These are phyloP conservation scores for Kondoa malvinella DNA, from an alignment of 768 basidiomycete genomes.

Conservation along the genomic window DNA sequence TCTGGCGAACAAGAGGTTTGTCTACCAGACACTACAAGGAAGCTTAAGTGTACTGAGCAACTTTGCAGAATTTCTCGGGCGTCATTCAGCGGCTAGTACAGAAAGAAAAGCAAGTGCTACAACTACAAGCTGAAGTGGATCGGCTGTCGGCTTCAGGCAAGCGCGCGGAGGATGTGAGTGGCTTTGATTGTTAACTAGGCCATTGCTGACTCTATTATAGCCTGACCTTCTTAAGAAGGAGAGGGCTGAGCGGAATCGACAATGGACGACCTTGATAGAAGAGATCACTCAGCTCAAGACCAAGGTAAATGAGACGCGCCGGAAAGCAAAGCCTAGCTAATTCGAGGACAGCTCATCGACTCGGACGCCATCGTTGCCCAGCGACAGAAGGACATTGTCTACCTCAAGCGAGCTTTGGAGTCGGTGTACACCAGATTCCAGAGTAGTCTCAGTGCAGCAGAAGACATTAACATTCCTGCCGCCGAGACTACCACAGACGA, in stretches of 20 bases:
- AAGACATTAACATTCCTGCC: constrained; percentile 32
- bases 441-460: constrained; percentile 31
- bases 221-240: constrained; percentile 42
- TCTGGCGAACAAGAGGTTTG: constrained; percentile 38
- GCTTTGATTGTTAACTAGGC: neutral
- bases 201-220: constrained; percentile 11
- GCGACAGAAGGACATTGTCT: constrained; percentile 57
- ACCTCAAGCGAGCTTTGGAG: constrained; percentile 70
- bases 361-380: constrained; percentile 37
- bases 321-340: neutral
- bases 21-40: neutral
- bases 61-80: constrained; percentile 46
- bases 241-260: constrained; percentile 43
- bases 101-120: constrained; percentile 69
- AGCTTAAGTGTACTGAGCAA: constrained; percentile 10
- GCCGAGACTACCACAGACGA: constrained; percentile 43
- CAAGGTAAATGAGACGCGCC: constrained; percentile 38
- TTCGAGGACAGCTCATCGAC: constrained; percentile 39
- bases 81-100: constrained; percentile 60
- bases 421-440: constrained; percentile 68
- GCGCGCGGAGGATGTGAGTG: constrained; percentile 44
- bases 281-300: constrained; percentile 56
- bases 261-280: constrained; percentile 54
- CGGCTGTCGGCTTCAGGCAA: constrained; percentile 43
- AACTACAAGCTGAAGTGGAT: constrained; percentile 56